Evolutionary conservation across 768 basidiomycete species (phyloP).

Genomic region (Serendipita sp.): DNA sequence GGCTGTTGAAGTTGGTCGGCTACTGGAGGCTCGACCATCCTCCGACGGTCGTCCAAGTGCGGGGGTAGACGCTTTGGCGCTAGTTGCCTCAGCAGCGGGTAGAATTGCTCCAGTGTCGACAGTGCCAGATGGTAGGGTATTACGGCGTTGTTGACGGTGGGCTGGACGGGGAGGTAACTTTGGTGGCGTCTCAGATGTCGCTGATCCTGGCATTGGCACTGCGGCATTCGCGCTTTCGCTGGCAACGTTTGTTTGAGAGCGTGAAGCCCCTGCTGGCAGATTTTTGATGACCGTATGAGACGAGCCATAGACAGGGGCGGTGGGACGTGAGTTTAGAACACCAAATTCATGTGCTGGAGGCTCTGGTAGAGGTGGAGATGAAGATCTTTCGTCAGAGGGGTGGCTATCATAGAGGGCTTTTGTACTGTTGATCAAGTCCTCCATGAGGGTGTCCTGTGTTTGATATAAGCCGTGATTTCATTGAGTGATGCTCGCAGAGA

Average conservation of each 20-base stretch:
- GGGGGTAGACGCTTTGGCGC: not conserved
- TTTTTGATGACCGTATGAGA: slow-evolving; percentile 49
- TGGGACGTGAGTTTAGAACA: not conserved
- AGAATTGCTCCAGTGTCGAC: not conserved
- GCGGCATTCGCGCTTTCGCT: not conserved
- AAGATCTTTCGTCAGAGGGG: slow-evolving; percentile 21
- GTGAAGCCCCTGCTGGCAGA: slow-evolving; percentile 22
- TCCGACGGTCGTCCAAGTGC: not conserved
- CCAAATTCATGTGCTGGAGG: slow-evolving; percentile 33
- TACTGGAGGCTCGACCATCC: not conserved
- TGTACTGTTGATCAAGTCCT: slow-evolving; percentile 64
- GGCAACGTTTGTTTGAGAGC: not conserved
- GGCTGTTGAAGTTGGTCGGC: not conserved
- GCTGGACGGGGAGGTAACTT: not conserved
- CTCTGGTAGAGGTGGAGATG: slow-evolving; percentile 57
- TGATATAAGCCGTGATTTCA: not conserved
- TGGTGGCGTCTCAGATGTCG: not conserved
- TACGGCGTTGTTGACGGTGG: not conserved
- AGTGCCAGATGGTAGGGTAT: not conserved
- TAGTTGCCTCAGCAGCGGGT: not conserved
- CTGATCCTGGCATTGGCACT: not conserved
- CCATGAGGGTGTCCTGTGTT: slow-evolving; percentile 58
- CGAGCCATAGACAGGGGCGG: slow-evolving; percentile 38
- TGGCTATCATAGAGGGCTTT: slow-evolving; percentile 43
- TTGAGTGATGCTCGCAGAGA: not conserved